These are phyloP conservation scores for Aristolochia fimbriata DNA, from an alignment of 164 flowering plant species.

Conservation along the genomic window DNA sequence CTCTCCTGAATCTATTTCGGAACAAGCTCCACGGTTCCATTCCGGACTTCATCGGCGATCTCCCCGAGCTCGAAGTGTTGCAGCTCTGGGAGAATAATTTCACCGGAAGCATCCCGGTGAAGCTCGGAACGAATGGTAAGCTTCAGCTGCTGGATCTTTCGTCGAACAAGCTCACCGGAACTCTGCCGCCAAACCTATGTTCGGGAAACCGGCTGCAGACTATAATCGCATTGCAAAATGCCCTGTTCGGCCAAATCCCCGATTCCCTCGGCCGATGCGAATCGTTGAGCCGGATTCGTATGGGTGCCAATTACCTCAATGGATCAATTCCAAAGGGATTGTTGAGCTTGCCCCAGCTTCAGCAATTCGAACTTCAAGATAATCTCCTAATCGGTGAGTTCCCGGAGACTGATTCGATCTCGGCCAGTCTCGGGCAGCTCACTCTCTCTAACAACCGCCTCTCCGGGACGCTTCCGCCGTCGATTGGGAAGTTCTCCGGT, in stretches of 20 bases:
- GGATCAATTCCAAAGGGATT: slow-evolving; percentile 85
- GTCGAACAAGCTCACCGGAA: slow-evolving; percentile 78
- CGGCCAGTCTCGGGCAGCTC: slow-evolving; percentile 63
- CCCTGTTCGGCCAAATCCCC: slow-evolving; percentile 78
- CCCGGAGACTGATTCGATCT: slow-evolving; percentile 34
- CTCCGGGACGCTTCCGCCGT: slow-evolving; percentile 56
- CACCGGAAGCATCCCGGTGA: slow-evolving; percentile 69
- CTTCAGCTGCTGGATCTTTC: slow-evolving; percentile 64
- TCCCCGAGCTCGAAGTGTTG: slow-evolving; percentile 74
- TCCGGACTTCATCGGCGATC: slow-evolving; percentile 71
- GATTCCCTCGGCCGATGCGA: slow-evolving; percentile 63
- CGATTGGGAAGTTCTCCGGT: slow-evolving; percentile 73
- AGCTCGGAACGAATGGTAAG: slow-evolving; percentile 57
- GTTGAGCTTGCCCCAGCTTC: slow-evolving; percentile 49
- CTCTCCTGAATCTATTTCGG: slow-evolving; percentile 74
- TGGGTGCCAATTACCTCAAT: slow-evolving; percentile 83
- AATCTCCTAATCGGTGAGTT: slow-evolving; percentile 61
- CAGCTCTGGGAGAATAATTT: slow-evolving; percentile 97
- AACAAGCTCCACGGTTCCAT: slow-evolving; percentile 81
- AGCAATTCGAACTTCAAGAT: slow-evolving; percentile 82
- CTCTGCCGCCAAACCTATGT: slow-evolving; percentile 62
- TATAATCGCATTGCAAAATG: slow-evolving; percentile 66
- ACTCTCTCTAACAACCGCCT: slow-evolving; percentile 79
- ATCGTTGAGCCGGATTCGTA: slow-evolving; percentile 61
- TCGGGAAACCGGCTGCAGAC: slow-evolving; percentile 59